A percentile compares a stretch with the other conserved stretches of the same genome.
These are phyloP conservation scores for Pseudoturritis turrita DNA, from an alignment of 345 rosid species.

Conservation along the genomic window DNA sequence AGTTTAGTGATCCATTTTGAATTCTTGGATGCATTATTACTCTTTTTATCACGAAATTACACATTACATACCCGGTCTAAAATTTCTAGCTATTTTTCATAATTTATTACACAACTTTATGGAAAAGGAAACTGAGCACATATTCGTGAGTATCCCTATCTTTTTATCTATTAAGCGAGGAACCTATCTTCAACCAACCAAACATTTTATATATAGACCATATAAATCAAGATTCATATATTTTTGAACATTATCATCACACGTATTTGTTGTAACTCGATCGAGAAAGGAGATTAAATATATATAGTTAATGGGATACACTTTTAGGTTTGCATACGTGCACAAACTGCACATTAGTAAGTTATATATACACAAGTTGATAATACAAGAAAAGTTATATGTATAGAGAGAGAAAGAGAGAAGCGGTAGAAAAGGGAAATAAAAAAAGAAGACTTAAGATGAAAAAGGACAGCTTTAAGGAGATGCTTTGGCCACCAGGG, in stretches of 20 bases:
- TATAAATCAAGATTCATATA: not conserved
- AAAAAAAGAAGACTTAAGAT: conserved; percentile 9
- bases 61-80: not conserved
- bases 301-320: not conserved
- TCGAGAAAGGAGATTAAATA: not conserved
- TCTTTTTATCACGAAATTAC: not conserved
- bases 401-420: conserved; percentile 16
- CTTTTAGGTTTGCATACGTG: conserved; percentile 27
- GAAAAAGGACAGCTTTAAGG: conserved; percentile 37
- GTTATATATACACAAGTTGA: not conserved
- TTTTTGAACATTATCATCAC: not conserved
- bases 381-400: no score
- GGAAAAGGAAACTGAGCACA: conserved; percentile 17
- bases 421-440: not conserved
- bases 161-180: not conserved
- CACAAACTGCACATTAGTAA: conserved; percentile 4
- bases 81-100: not conserved
- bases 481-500: conserved; percentile 38
- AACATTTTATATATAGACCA: not conserved
- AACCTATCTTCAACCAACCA: conserved; percentile 16
- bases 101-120: conserved; percentile 15
- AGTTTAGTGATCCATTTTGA: not conserved
- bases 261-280: conserved; percentile 11
- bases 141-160: conserved; percentile 26
- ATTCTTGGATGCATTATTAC: not conserved